These are phyloP conservation scores for Scenedesmus sp. DNA, from an alignment of 163 green algal genomes.

Conservation along the genomic window DNA sequence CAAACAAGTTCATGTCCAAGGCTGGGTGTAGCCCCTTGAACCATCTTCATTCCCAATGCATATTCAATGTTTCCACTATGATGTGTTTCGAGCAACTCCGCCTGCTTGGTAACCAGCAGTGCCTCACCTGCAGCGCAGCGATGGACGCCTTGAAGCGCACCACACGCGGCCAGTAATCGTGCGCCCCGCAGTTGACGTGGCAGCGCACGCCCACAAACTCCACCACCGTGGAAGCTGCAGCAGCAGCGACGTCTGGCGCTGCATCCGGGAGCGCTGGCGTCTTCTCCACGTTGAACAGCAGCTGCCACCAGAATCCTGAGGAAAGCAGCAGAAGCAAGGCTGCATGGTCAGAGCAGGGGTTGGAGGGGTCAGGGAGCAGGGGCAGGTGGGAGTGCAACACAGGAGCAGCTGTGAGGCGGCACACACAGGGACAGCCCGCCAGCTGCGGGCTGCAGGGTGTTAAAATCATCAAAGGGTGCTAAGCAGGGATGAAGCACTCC, in stretches of 20 bases:
- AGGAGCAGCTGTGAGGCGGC: no score
- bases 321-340: neutral
- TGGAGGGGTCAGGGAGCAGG: no score
- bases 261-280: constrained; percentile 4
- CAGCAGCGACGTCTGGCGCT: constrained; percentile 23
- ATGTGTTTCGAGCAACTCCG: neutral
- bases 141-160: constrained; percentile 46
- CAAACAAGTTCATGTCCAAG: no score
- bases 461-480: no score
- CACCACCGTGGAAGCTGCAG: constrained; percentile 19
- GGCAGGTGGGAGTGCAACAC: no score
- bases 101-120: neutral
- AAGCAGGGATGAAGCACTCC: no score
- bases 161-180: constrained; percentile 29
- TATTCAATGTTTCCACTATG: no score
- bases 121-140: constrained; percentile 41
- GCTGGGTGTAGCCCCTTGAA: no score
- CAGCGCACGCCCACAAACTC: constrained; percentile 57
- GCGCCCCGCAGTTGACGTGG: constrained; percentile 22
- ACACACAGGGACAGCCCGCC: no score
- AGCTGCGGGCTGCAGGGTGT: no score
- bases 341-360: no score
- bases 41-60: no score
- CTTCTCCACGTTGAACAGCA: constrained; percentile 58
- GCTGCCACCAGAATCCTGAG: constrained; percentile 58